phyloP scores from a whole-genome alignment of 768 basidiomycete species.

The Cyclocybe aegerita region DNA sequence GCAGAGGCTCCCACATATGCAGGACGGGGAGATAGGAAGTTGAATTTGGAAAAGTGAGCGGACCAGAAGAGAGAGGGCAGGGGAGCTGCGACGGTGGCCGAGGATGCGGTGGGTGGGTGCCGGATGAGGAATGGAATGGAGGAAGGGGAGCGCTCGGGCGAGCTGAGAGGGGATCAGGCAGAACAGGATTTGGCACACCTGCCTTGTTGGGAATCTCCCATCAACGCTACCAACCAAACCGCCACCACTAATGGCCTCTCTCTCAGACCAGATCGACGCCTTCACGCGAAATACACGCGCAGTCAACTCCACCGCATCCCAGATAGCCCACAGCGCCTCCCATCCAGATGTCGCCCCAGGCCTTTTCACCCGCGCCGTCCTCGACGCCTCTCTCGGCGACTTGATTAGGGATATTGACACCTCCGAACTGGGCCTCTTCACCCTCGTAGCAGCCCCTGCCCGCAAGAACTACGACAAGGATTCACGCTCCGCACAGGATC shows the following conservation, averaged over 20 bases:
- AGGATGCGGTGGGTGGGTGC: constrained; percentile 3
- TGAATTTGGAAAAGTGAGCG: background rate
- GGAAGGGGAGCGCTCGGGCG: constrained; percentile 6
- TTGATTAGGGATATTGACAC: constrained; percentile 80
- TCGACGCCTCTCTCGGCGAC: constrained; percentile 62
- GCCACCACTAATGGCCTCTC: constrained; percentile 44
- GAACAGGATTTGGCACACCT: background rate
- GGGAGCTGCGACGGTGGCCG: background rate
- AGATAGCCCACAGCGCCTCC: constrained; percentile 24
- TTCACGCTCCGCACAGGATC: constrained; percentile 24
- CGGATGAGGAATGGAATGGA: constrained; percentile 1
- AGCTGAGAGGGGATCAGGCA: background rate
- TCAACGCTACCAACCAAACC: constrained; percentile 10
- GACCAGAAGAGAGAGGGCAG: background rate
- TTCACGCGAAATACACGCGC: constrained; percentile 51
- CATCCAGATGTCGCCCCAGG: constrained; percentile 15
- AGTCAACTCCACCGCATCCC: constrained; percentile 45
- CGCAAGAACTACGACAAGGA: constrained; percentile 28
- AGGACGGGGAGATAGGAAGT: constrained; percentile 13
- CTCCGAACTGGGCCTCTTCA: constrained; percentile 78
- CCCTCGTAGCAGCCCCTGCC: constrained; percentile 38
- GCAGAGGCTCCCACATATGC: constrained; percentile 52
- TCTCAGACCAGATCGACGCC: constrained; percentile 70
- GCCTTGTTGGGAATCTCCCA: constrained; percentile 16
- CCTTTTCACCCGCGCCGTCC: constrained; percentile 64